phyloP scores from a whole-genome alignment of 176 grass and related monocot species.

The Ensete ventricosum region DNA sequence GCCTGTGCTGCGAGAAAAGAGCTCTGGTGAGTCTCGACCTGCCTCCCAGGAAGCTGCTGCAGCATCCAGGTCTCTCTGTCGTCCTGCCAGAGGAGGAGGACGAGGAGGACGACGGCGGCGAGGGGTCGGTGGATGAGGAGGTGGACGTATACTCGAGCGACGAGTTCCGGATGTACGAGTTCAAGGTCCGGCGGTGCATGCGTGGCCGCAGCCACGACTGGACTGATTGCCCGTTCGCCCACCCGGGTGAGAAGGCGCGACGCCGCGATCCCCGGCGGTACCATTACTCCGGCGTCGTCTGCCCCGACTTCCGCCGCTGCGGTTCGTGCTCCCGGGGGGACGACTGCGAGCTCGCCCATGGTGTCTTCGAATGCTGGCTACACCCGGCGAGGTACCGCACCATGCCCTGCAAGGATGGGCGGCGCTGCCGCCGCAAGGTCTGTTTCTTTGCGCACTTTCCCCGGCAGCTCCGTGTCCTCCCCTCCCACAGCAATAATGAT shows the following conservation, averaged over 20 bases:
- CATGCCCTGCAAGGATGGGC: constrained; percentile 9
- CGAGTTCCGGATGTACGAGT: constrained; percentile 67
- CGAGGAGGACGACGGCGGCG: not conserved
- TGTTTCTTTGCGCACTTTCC: constrained; percentile 8
- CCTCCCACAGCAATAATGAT: not conserved
- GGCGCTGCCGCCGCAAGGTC: constrained; percentile 2
- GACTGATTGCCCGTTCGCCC: constrained; percentile 59
- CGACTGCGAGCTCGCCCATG: constrained; percentile 1
- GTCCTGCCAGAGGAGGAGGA: not conserved
- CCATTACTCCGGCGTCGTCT: constrained; percentile 1
- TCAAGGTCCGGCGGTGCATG: constrained; percentile 56
- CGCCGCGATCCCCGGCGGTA: constrained; percentile 9
- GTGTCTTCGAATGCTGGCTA: constrained; percentile 8
- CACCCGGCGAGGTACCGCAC: constrained; percentile 7
- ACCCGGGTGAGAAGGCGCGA: constrained; percentile 58
- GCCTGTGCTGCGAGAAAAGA: not conserved
- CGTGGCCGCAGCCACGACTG: constrained; percentile 59
- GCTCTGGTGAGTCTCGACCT: not conserved
- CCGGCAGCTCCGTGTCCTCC: not conserved
- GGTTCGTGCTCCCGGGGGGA: not conserved
- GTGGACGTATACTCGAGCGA: constrained; percentile 14
- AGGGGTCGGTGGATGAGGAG: not conserved
- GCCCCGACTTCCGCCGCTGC: not conserved
- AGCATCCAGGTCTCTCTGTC: not conserved
- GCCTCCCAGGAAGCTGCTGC: not conserved